Percentiles rank a stretch among this genome's conserved stretches.
Evolutionary conservation across 176 grass and related monocot species (phyloP).

Genomic region (Oryza officinalis): DNA sequence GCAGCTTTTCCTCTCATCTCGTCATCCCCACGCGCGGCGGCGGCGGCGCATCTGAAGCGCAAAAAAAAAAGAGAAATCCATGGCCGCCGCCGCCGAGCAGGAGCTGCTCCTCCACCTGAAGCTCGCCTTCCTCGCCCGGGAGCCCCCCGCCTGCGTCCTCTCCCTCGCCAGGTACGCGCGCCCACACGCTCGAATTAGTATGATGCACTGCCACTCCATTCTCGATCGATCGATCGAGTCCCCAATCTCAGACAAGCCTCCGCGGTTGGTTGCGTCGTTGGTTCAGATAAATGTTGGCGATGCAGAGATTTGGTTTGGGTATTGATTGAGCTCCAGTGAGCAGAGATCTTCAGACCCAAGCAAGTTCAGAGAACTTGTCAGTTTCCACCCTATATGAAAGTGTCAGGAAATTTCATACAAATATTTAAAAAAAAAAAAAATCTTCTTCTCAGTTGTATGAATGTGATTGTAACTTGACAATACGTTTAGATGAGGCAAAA

Average conservation of each 20-base stretch:
- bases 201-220: neutral
- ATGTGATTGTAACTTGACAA: neutral
- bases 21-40: neutral
- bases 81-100: neutral
- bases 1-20: no score
- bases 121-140: conserved; percentile 64
- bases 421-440: neutral
- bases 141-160: conserved; percentile 63
- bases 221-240: neutral
- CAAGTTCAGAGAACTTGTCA: neutral
- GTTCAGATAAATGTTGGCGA: neutral
- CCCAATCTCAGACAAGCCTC: neutral
- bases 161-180: conserved; percentile 65
- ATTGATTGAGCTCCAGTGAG: neutral
- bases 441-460: neutral
- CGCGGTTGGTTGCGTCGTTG: neutral
- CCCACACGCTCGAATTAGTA: no score
- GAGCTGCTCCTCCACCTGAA: conserved; percentile 36
- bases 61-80: neutral
- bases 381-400: neutral
- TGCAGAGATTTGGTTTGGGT: neutral
- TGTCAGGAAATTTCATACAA: neutral
- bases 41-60: neutral
- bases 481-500: neutral
- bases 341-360: neutral